Percentiles rank a stretch among this genome's conserved stretches.
These are phyloP conservation scores for Carex littledalei DNA, from an alignment of 176 grass and related monocot species.

Conservation along the genomic window DNA sequence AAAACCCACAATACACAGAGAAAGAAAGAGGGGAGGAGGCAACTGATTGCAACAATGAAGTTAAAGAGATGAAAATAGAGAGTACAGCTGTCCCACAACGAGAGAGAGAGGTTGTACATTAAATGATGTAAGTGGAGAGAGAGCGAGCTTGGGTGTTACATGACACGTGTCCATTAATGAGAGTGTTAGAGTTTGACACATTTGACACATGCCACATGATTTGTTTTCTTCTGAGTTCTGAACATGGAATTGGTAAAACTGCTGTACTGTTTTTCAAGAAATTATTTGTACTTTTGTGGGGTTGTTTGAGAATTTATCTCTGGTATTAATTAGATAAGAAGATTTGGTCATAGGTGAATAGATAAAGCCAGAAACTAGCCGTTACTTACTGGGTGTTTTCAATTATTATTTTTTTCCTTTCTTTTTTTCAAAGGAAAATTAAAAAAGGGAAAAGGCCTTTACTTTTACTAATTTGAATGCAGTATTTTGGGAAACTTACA, in stretches of 20 bases:
- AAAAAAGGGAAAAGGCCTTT: not conserved
- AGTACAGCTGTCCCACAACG: slow-evolving; percentile 15
- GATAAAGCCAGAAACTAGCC: not conserved
- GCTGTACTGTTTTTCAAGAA: no score
- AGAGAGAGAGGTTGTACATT: slow-evolving; percentile 1
- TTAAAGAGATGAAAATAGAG: not conserved
- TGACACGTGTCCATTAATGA: slow-evolving; percentile 5
- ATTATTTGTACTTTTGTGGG: no score
- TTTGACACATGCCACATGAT: slow-evolving; percentile 20
- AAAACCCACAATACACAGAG: not conserved
- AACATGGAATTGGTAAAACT: not conserved
- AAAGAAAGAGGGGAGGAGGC: not conserved
- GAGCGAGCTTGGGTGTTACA: not conserved
- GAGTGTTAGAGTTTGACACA: not conserved
- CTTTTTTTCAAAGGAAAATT: not conserved
- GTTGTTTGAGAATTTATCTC: not conserved
- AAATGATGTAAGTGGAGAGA: slow-evolving; percentile 18
- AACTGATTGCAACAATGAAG: not conserved
- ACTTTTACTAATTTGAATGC: not conserved
- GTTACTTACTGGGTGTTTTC: not conserved
- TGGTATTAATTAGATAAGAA: not conserved
- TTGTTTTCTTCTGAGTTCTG: not conserved
- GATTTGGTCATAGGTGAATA: not conserved
- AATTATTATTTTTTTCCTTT: not conserved
- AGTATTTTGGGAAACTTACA: not conserved